phyloP scores from a whole-genome alignment of 768 basidiomycete species.

The Termitomyces sp. region DNA sequence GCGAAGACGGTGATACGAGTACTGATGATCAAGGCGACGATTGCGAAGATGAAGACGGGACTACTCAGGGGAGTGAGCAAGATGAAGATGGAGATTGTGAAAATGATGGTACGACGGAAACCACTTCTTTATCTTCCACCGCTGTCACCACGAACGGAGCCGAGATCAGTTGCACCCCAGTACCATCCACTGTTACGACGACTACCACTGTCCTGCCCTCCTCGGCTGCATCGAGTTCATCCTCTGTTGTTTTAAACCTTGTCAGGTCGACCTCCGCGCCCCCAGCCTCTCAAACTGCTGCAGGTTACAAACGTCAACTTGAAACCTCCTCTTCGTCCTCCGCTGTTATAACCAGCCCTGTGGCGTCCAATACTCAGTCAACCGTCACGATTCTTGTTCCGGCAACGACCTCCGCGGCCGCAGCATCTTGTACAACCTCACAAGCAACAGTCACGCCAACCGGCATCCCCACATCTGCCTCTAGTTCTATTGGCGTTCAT shows the following conservation, averaged over 20 bases:
- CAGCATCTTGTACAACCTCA: not conserved
- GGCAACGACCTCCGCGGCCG: not conserved
- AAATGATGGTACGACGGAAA: conserved; percentile 7
- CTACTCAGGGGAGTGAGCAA: not conserved
- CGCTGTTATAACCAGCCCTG: not conserved
- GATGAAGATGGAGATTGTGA: conserved; percentile 7
- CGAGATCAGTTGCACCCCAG: conserved; percentile 6
- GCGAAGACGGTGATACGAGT: conserved; percentile 10
- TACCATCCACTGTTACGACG: conserved; percentile 4
- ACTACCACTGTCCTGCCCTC: conserved; percentile 10
- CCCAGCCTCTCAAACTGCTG: conserved; percentile 5
- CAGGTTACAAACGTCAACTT: conserved; percentile 21
- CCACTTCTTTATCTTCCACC: conserved; percentile 14
- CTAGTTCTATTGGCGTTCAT: conserved; percentile 5
- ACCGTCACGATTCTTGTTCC: not conserved
- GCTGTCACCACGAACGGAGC: not conserved
- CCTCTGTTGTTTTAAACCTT: not conserved
- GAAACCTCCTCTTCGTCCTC: conserved; percentile 4
- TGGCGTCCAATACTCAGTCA: not conserved
- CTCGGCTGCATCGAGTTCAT: conserved; percentile 2
- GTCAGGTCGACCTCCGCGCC: not conserved
- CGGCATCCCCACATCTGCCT: conserved; percentile 2
- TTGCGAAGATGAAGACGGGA: conserved; percentile 11
- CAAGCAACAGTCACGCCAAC: not conserved
- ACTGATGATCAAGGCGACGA: not conserved